Evolutionary conservation across 2,329 filamentous ascomycete species (phyloP).

Genomic region (Fusarium buxicola): DNA sequence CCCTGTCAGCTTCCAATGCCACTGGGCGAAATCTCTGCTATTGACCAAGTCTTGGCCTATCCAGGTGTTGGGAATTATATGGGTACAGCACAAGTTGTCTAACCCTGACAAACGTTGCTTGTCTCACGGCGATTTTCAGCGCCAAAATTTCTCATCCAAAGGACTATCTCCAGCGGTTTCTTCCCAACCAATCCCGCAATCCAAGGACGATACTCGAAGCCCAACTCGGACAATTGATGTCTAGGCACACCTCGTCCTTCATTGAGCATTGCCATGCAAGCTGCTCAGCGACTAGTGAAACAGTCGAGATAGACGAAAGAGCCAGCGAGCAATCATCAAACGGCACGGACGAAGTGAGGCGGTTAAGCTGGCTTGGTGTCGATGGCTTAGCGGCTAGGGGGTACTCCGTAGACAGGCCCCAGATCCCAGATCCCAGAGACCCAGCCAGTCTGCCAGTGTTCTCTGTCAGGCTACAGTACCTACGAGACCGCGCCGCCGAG

Average conservation of each 20-base stretch:
- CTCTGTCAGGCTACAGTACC: constrained; percentile 34
- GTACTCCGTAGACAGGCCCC: constrained; percentile 27
- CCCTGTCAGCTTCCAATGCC: constrained; percentile 6
- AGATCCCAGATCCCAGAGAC: constrained; percentile 37
- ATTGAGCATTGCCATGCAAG: constrained; percentile 24
- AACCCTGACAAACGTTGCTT: background rate
- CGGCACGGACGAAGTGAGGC: constrained; percentile 39
- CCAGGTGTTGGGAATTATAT: constrained; percentile 1
- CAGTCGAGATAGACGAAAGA: constrained; percentile 18
- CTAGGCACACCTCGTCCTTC: background rate
- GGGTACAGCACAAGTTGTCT: background rate
- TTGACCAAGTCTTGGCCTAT: constrained; percentile 15
- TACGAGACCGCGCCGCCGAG: constrained; percentile 44
- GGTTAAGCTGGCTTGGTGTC: constrained; percentile 32
- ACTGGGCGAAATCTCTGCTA: constrained; percentile 21
- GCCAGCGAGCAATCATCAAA: constrained; percentile 16
- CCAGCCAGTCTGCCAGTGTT: no score
- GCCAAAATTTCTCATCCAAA: no score
- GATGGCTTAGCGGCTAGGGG: constrained; percentile 28
- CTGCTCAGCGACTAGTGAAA: constrained; percentile 25
- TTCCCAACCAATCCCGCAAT: background rate
- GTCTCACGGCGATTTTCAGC: background rate
- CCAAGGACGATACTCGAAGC: background rate
- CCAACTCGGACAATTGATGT: background rate
- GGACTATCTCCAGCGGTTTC: no score